Evolutionary conservation across 1,284 basidiomycete species (phyloP), one percentile per base, ranked within the genome.

Genomic region (Coniferiporia weirii): DNA sequence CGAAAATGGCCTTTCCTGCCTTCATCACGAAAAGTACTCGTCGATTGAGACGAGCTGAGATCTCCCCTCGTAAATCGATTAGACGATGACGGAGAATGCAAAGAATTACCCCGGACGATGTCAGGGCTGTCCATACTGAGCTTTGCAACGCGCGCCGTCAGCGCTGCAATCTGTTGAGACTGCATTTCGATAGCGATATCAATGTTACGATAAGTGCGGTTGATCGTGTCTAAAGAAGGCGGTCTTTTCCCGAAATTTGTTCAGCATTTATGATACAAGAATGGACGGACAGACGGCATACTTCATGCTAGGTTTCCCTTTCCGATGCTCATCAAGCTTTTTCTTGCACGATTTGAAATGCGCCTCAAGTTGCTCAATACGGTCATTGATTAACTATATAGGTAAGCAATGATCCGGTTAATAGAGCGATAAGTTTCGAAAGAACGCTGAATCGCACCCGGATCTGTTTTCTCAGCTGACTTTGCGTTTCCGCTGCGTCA

Each of bases 401-500:
- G 32, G 53, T 22, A n/a, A 52, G 44, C 62, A 48, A 58, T 68
- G 54, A 35, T 10, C 27, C 10, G 36, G 19, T 40, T 12, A 15
- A 40, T 15, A 40, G 38, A 32, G 52, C 20, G 19, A 5, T 40
- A 45, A n/a, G 8, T 3, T n/a, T 13, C 15, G n/a, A 47, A 13
- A 8, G n/a, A 49, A 1, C 19, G 3, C 10, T 27, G 22, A 38
- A 5, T 72, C 82, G 48, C 64, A 89, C 90, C 65, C 84, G 76
- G 43, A 91, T 84, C 57, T 80, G 78, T 58, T 84, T 82, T 46
- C 92, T 80, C 32, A 95, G 73, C 57, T 87, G 84, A 10, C 76
- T 82, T 68, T 93, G 93, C 2, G 84, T 87, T 69, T 95, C 93
- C n/a, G 85, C 75, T 67, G 92, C 87, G 67, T 95, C 93, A 0